Percentiles rank a stretch among this genome's conserved stretches.
Evolutionary conservation across 1,284 basidiomycete genomes (phyloP).

Genomic region (Singerocomus rubriflavus): DNA sequence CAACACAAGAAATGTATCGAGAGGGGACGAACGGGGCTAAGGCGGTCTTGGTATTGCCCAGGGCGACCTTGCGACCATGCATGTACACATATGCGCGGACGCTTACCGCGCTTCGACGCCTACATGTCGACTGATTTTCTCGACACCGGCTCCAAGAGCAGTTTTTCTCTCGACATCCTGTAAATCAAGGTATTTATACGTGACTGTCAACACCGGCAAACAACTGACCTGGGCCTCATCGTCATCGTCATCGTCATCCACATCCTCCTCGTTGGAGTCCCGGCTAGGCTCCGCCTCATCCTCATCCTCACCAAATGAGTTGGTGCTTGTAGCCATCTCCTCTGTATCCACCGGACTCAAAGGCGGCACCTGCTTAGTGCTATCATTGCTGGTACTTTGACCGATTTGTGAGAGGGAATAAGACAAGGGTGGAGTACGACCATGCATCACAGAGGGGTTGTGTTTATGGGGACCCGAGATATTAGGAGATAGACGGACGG

Average conservation of each 20-base stretch:
- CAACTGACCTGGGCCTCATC: slow-evolving; percentile 37
- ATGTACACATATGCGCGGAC: background rate
- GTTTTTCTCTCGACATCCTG: slow-evolving; percentile 37
- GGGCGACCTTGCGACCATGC: background rate
- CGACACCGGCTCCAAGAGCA: slow-evolving; percentile 60
- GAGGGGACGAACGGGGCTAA: slow-evolving; percentile 8
- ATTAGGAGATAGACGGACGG: slow-evolving; percentile 21
- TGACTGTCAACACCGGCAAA: background rate
- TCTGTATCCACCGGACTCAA: slow-evolving; percentile 16
- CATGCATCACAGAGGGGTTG: background rate
- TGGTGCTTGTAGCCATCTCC: slow-evolving; percentile 8
- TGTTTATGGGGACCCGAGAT: slow-evolving; percentile 12
- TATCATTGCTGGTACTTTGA: background rate
- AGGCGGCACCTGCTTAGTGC: background rate
- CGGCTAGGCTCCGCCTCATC: background rate
- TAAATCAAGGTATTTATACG: slow-evolving; percentile 17
- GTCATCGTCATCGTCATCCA: slow-evolving; percentile 35
- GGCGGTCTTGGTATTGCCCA: background rate
- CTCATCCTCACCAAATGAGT: slow-evolving; percentile 14
- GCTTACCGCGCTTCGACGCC: slow-evolving; percentile 21
- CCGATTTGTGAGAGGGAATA: background rate
- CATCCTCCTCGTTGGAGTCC: slow-evolving; percentile 28
- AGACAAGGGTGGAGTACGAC: background rate
- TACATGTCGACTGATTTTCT: slow-evolving; percentile 64
- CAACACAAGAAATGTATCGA: slow-evolving; percentile 4